phyloP scores from a whole-genome alignment of 2,329 filamentous ascomycete species.

The Aschersonia sp. region DNA sequence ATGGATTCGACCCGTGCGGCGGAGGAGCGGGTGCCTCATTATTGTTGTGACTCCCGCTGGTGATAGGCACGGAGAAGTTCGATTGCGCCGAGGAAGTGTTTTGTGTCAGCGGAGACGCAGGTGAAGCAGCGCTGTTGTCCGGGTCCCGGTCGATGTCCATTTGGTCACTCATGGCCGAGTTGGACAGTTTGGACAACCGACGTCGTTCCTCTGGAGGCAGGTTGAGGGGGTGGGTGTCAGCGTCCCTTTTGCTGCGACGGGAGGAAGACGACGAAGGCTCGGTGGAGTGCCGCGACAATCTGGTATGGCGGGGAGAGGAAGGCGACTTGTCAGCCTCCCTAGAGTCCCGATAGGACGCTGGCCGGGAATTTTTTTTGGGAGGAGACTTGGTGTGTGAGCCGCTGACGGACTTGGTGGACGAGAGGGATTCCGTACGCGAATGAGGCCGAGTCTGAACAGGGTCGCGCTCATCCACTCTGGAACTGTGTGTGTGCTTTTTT shows the following conservation, averaged over 20 bases:
- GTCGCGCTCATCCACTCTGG: slow-evolving; percentile 20
- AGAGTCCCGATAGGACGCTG: slow-evolving; percentile 14
- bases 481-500: slow-evolving; percentile 24
- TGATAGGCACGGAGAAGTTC: slow-evolving; percentile 38
- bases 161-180: slow-evolving; percentile 41
- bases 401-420: slow-evolving; percentile 22
- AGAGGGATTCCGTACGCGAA: slow-evolving; percentile 20
- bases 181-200: slow-evolving; percentile 55
- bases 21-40: slow-evolving; percentile 49
- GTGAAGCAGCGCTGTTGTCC: slow-evolving; percentile 36
- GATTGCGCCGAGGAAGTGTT: slow-evolving; percentile 24
- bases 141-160: slow-evolving; percentile 68
- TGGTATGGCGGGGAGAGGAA: slow-evolving; percentile 17
- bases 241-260: slow-evolving; percentile 43
- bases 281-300: slow-evolving; percentile 33
- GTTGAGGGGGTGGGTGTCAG: slow-evolving; percentile 75
- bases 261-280: slow-evolving; percentile 30
- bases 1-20: slow-evolving; percentile 53
- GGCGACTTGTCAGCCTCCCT: slow-evolving; percentile 7
- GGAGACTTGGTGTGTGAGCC: slow-evolving; percentile 15
- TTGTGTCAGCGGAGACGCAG: slow-evolving; percentile 21
- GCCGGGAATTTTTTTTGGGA: slow-evolving; percentile 14
- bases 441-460: slow-evolving; percentile 16
- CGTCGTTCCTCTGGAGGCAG: slow-evolving; percentile 79
- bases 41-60: slow-evolving; percentile 25